Evolutionary conservation across 2,329 filamentous ascomycete genomes (phyloP).

Genomic region (Fusarium sp.): DNA sequence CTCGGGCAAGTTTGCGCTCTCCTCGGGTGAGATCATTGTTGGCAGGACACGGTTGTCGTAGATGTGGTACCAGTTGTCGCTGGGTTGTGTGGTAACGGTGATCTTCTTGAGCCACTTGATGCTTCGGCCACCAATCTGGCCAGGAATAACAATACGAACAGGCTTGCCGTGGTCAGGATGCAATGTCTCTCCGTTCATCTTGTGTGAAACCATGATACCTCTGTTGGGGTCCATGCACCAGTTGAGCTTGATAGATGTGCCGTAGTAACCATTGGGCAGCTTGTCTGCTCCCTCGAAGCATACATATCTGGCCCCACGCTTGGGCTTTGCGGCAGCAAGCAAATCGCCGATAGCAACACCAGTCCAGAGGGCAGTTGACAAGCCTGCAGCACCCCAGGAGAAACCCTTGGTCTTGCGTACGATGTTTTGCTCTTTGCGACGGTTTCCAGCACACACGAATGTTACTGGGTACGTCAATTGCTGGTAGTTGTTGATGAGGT

Average conservation of each 20-base stretch:
- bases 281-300: slow-evolving; percentile 93
- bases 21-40: slow-evolving; percentile 85
- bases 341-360: slow-evolving; percentile 81
- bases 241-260: slow-evolving; percentile 86
- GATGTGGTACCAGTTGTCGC: slow-evolving; percentile 95
- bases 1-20: slow-evolving; percentile 75
- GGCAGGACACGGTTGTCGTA: slow-evolving; percentile 92
- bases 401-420: slow-evolving; percentile 93
- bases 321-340: slow-evolving; percentile 73
- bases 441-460: slow-evolving; percentile 90
- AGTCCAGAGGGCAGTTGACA: slow-evolving; percentile 90
- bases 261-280: slow-evolving; percentile 88
- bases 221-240: slow-evolving; percentile 87
- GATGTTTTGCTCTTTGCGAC: slow-evolving; percentile 91
- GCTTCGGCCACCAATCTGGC: slow-evolving; percentile 90
- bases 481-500: slow-evolving; percentile 79
- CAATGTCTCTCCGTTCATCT: slow-evolving; percentile 88
- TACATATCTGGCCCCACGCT: slow-evolving; percentile 79
- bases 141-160: slow-evolving; percentile 83
- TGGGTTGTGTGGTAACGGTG: slow-evolving; percentile 80
- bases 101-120: slow-evolving; percentile 93
- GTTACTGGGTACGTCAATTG: slow-evolving; percentile 89
- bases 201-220: slow-evolving; percentile 87
- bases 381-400: slow-evolving; percentile 88
- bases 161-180: slow-evolving; percentile 88